Evolutionary conservation across 805 yeast genomes (phyloP).

Genomic region (Yarrowia keelungensis): DNA sequence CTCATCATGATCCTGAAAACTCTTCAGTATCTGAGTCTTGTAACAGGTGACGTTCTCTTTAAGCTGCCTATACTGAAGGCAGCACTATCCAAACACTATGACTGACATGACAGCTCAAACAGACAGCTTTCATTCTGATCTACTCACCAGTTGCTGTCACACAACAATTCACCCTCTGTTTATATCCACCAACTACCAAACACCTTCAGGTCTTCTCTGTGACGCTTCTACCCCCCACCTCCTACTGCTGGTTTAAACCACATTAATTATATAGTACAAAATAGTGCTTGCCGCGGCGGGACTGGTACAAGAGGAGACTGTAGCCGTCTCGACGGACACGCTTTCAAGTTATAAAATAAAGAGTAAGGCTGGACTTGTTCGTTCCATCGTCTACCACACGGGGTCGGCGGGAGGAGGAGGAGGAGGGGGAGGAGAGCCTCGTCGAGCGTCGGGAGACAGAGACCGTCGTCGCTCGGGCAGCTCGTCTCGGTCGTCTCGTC

Average conservation of each 20-base stretch:
- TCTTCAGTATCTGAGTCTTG: no score
- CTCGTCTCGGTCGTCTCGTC: slow-evolving; percentile 34
- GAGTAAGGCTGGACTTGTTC: neutral
- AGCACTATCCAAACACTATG: no score
- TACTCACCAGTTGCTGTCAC: no score
- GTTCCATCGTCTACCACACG: slow-evolving; percentile 15
- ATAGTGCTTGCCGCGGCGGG: neutral
- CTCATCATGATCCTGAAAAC: no score
- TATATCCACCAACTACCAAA: no score
- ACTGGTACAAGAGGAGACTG: neutral
- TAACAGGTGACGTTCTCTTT: no score
- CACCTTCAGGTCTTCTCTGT: no score
- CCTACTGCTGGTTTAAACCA: neutral
- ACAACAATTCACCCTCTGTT: no score
- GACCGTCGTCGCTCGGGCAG: slow-evolving; percentile 40
- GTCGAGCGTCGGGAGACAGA: slow-evolving; percentile 41
- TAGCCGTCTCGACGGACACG: neutral
- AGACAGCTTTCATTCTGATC: no score
- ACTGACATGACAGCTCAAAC: no score
- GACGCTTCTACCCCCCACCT: no score
- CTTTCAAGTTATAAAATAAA: slow-evolving; percentile 24
- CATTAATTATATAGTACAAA: slow-evolving; percentile 32
- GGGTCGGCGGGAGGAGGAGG: slow-evolving; percentile 36
- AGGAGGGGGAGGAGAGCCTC: slow-evolving; percentile 29
- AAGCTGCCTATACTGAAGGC: no score